Conservation (phyloP, 345 rosid genomes). For the Eucalyptus decipiens region DNA sequence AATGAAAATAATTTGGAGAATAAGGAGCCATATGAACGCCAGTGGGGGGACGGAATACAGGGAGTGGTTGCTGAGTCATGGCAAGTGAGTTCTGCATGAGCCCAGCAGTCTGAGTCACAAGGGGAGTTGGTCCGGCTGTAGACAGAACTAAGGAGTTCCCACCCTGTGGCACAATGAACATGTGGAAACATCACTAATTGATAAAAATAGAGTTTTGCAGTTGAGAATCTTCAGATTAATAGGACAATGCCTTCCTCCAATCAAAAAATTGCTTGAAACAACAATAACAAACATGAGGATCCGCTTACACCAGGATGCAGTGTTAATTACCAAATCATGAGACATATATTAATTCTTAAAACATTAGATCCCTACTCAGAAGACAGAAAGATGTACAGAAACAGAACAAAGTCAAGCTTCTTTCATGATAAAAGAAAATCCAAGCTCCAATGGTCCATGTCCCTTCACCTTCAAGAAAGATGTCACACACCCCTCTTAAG, state of each 20-base stretch:
- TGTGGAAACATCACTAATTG: neutral
- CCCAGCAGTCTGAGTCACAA: conserved; percentile 75
- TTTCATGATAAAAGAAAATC: neutral
- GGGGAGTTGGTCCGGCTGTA: conserved; percentile 55
- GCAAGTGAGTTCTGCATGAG: conserved; percentile 74
- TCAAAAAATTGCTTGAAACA: neutral
- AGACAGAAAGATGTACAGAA: neutral
- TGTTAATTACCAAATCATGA: neutral
- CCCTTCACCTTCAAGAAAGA: neutral
- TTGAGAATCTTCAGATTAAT: neutral
- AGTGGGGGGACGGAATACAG: conserved; percentile 79
- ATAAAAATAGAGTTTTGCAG: neutral
- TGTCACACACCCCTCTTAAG: neutral
- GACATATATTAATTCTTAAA: neutral
- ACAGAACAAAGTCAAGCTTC: neutral
- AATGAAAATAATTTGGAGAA: conserved; percentile 79
- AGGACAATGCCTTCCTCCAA: neutral
- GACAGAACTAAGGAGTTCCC: conserved; percentile 62
- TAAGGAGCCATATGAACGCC: conserved; percentile 77
- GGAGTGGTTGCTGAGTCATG: conserved; percentile 71
- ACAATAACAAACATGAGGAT: neutral
- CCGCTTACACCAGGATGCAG: neutral
- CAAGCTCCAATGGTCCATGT: neutral
- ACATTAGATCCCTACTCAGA: neutral
- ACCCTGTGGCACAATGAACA: conserved; percentile 36